phyloP scores from a whole-genome alignment of 1,139 yeast species.

The Casaregolazyma suthepensis region DNA sequence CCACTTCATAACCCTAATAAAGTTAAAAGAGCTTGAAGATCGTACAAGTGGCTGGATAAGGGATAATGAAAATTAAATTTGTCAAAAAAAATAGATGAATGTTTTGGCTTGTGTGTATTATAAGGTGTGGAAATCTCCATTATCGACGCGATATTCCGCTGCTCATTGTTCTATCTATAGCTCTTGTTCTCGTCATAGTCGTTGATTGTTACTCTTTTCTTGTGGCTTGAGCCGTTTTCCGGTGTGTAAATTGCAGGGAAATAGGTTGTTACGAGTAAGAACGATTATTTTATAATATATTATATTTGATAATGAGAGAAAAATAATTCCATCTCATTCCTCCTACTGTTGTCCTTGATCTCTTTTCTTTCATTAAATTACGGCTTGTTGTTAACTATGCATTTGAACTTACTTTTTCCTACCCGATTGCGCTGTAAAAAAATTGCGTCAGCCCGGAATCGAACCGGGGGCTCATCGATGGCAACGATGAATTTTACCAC shows the following conservation, averaged over 20 bases:
- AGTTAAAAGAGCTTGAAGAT: neutral
- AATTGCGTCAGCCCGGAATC: constrained; percentile 49
- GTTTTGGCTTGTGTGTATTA: neutral
- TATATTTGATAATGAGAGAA: too few species aligned
- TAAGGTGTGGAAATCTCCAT: neutral
- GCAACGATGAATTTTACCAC: constrained; percentile 51
- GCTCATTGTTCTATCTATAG: neutral
- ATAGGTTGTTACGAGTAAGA: too few species aligned
- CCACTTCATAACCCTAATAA: neutral
- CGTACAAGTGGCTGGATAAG: neutral
- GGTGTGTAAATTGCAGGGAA: neutral
- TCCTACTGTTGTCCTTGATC: neutral
- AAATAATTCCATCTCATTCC: neutral
- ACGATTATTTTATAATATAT: too few species aligned
- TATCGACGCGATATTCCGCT: neutral
- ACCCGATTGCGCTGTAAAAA: constrained; percentile 11
- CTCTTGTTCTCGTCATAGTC: neutral
- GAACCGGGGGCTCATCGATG: constrained; percentile 54
- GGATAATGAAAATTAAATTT: neutral
- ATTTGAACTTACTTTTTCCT: neutral
- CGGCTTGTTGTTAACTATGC: neutral
- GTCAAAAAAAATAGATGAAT: neutral
- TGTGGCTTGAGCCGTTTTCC: neutral
- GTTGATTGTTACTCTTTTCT: neutral
- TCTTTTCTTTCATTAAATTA: neutral